Evolutionary conservation across 306 rosid species (phyloP), one percentile per base, ranked within the genome.

Genomic region (Casuarina glauca): DNA sequence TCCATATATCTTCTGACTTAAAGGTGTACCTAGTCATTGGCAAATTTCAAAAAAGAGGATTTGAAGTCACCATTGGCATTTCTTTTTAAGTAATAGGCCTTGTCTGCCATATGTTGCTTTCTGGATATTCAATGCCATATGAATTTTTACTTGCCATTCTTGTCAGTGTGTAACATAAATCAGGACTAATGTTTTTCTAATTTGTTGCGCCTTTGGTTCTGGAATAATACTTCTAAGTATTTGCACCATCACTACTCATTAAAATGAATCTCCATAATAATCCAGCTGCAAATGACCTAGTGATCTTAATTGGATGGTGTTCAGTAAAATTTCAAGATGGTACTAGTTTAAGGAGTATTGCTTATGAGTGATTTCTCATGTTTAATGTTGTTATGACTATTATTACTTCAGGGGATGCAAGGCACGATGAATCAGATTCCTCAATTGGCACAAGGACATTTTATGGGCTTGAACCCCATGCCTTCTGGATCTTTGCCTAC

Each of bases 381-480:
- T 19, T 76, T 19, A 2, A 69, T 69, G 44, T 36, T 50, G n/a
- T 35, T 15, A 69, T 16, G 9, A 54, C 52, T 46, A 39, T 79
- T 72, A 73, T 38, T 32, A 67, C 20, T 78, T 48, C 76, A 94
- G 98, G 97, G 97, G 53, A 92, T 95, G 91, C 98, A 92, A 88
- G 97, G 97, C 67, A 67, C 85, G 11, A 88, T 95, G 89, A 92
- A 89, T 84, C 98, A 90, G 87, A 89, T 92, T 81, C 87, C 84
- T 83, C 92, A 89, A 26, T 85, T 87, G 83, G 89, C 86, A 39
- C 98, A 91, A 77, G 96, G 93, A 79, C 98, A 88, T 87, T 95
- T 77, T 79, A 87, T 85, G 89, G 97, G 97, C 88, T 88, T 93
- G 97, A 95, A 88, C 74, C 97, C 89, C 67, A 88, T 93, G 96